Evolutionary conservation across 2,329 filamentous ascomycete species (phyloP), one percentile per base, ranked within the genome.

Genomic region (Gliomastix tumulicola): DNA sequence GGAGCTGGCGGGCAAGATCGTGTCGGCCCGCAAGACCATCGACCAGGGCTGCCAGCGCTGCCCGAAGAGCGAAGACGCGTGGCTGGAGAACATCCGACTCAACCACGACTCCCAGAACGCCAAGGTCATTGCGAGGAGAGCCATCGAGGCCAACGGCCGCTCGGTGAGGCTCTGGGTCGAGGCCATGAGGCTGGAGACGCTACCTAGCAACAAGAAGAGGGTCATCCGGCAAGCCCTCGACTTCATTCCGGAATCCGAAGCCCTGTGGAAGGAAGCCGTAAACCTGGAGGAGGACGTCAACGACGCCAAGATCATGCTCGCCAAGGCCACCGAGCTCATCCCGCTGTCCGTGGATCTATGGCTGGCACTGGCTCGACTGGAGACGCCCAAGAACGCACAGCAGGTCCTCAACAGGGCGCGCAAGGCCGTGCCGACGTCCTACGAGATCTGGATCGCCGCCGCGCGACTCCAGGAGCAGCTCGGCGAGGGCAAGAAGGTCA

Each of bases 251-350:
- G 88, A 95, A 53, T 97, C 90, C 0, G 92, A 97, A 33, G 83
- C 86, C 30, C 74, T 98, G n/a, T 98, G 92, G 92, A 98, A 97
- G 56, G 88, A 94, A 55, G 84, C 90, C 6, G 90, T 98, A 44
- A 97, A 97, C 49, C 66, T 97, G 38, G 92, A 97, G 54, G 90
- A 96, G 51, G 84, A 95, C 48, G 77, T 84, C 0, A 84, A 82
- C 21, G 88, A 96, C 63, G 94, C 94, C 5, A 82, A 82, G 43
- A 68, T 98, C 38, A 71, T 98, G 37, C 76, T 98, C 32, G 89
- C 88, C 33, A 96, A 96, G 62, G 94, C 94, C 1, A 94, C 89
- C 1, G 89, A 98, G 50, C 84, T 96, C 40, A 94, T 98, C 38
- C 90, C 90, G 0, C 70, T 94, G 7, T 95, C 90, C 1, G 83